Conservation (phyloP, 306 rosid species). For the Lathyrus tuberosus region DNA sequence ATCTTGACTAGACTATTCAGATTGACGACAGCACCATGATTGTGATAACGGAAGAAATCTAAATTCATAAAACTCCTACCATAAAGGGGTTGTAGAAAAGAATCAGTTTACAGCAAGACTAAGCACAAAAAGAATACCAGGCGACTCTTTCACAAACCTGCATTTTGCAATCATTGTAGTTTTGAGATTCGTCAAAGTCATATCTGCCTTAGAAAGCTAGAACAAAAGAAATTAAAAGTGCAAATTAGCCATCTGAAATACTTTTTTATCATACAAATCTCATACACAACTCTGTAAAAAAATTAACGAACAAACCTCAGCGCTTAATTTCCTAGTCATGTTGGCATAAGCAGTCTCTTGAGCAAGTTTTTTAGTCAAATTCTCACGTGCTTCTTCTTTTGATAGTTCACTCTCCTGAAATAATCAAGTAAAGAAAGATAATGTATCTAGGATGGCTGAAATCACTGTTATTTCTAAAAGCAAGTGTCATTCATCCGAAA, state of each 20-base stretch:
- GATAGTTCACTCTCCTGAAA: conserved; percentile 60
- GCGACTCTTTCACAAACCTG: conserved; percentile 56
- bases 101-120: background rate
- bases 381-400: conserved; percentile 59
- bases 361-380: conserved; percentile 56
- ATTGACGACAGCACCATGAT: too few species aligned
- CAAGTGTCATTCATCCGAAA: conserved; percentile 13
- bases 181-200: conserved; percentile 58
- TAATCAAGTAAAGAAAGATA: conserved; percentile 15
- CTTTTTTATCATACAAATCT: background rate
- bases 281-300: conserved; percentile 18
- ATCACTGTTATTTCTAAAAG: background rate
- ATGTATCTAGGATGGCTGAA: background rate
- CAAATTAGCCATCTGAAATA: conserved; percentile 26
- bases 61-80: background rate
- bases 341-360: conserved; percentile 65
- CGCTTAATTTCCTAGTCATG: conserved; percentile 64
- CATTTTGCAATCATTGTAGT: conserved; percentile 62
- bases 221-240: conserved; percentile 27
- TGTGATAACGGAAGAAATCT: background rate
- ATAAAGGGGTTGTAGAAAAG: background rate
- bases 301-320: conserved; percentile 49
- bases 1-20: background rate
- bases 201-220: conserved; percentile 70
- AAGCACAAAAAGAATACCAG: conserved; percentile 4